Percentiles rank a stretch among this genome's conserved stretches.
Evolutionary conservation across 148 eudicot species (phyloP).

Genomic region (Chenopodium berlandieri): DNA sequence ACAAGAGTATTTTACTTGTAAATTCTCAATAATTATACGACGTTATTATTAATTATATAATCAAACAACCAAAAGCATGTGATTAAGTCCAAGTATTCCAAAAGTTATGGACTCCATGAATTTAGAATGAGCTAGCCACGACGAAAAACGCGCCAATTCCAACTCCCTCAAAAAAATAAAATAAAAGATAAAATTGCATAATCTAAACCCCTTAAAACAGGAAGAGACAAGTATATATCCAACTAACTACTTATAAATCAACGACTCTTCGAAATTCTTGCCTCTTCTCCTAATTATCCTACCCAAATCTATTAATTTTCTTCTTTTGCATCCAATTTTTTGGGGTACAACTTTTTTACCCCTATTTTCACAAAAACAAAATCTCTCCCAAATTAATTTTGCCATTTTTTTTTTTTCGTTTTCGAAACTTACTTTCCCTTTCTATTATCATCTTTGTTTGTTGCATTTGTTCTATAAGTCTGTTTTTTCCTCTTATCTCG

Average conservation of each 20-base stretch:
- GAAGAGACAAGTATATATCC: constrained; percentile 2
- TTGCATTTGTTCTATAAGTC: not conserved
- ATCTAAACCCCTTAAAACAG: not conserved
- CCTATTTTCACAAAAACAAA: not conserved
- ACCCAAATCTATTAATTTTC: not conserved
- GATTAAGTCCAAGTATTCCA: not conserved
- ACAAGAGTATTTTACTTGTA: not conserved
- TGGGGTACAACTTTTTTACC: not conserved
- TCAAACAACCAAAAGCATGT: not conserved
- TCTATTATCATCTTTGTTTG: not conserved
- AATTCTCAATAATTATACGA: not conserved
- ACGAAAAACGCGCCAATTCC: constrained; percentile 14
- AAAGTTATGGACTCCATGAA: constrained; percentile 25
- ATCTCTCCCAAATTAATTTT: not conserved
- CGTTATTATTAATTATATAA: not conserved
- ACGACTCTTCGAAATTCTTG: constrained; percentile 26
- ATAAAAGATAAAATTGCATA: not conserved
- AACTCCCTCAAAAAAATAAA: not conserved
- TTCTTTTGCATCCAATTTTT: constrained; percentile 7
- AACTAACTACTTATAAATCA: constrained; percentile 21
- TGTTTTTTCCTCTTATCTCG: not conserved
- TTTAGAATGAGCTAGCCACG: constrained; percentile 9
- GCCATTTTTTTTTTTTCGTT: not conserved
- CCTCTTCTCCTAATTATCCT: not conserved
- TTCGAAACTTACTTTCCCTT: not conserved